Base-by-base conservation (phyloP, 116 monocot species). In the Iris pallida region DNA sequence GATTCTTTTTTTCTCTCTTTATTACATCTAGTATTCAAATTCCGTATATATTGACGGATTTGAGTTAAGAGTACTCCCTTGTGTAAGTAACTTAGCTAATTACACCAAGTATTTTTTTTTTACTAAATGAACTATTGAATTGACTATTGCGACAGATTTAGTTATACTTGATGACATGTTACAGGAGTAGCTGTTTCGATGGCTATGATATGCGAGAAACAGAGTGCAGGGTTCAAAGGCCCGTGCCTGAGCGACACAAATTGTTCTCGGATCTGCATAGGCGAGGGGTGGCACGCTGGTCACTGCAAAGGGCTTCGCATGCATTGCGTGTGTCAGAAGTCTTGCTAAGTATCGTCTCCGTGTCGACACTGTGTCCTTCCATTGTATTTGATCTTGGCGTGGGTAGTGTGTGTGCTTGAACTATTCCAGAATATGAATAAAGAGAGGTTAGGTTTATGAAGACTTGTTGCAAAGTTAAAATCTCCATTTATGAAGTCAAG, bases 141-240 rank as follows among this genome's bases (percentile, higher is more conserved):
- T 59, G 59, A 16, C 59, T 19, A 17, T 13, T 16, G 20, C 18
- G 59, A 17, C 16, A 9, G 59, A 59, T 30, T 9, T 52, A n/a
- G 14, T 52, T n/a, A 7, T 52, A 52, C 52, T 52, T 52, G 3
- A 14, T n/a, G n/a, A 52, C 8, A 8, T 52, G 52, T 14, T 52
- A 5, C 3, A 52, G 52, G 30, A 30, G 30, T 30, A 30, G 30
- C 30, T 52, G 11, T 52, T 52, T 52, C 30, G 30, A 30, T 30
- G 30, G 30, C 30, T 16, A 68, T 61, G 68, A 8, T 75, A 42
- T 75, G 75, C 60, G 15, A 49, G 67, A 16, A 41, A 6, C 40
- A 8, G 5, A 75, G 75, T 42, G 10, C 8, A 5, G 5, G 57
- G 8, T 68, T 68, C 68, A 67, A 47, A 18, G 59, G 68, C 1